Conservation (phyloP, 2,329 filamentous ascomycete genomes). For the Ophiostoma perfectum region DNA sequence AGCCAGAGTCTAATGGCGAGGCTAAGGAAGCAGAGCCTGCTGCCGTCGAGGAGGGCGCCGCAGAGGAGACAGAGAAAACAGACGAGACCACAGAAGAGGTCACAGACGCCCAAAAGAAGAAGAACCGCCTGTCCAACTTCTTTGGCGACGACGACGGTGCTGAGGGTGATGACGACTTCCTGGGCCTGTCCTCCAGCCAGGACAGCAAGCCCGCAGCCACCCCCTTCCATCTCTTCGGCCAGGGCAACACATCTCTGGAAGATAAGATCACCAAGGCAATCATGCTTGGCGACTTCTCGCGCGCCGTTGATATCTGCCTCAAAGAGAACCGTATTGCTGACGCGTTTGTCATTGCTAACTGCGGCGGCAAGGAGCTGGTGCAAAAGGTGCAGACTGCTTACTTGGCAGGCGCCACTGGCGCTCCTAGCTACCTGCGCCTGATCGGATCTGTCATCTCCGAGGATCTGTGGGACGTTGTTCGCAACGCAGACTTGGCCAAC, state of each 20-base stretch:
- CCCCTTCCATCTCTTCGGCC: conserved; percentile 83
- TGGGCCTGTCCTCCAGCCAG: conserved; percentile 81
- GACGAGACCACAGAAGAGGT: conserved; percentile 32
- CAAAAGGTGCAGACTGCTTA: conserved; percentile 93
- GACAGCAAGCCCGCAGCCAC: conserved; percentile 37
- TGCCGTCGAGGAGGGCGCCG: conserved; percentile 30
- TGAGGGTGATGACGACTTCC: conserved; percentile 74
- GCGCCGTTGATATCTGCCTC: conserved; percentile 81
- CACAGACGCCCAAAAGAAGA: conserved; percentile 43
- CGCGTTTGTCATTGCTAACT: conserved; percentile 97
- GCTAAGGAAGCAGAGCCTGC: conserved; percentile 31
- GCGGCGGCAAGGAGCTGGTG: conserved; percentile 85
- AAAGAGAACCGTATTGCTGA: conserved; percentile 88
- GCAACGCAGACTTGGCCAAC: conserved; percentile 85
- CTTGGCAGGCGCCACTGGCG: conserved; percentile 72
- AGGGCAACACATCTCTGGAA: conserved; percentile 77
- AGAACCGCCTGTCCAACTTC: conserved; percentile 67
- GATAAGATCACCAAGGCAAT: conserved; percentile 81
- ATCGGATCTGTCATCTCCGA: conserved; percentile 89
- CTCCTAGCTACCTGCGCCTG: conserved; percentile 86
- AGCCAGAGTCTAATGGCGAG: conserved; percentile 43
- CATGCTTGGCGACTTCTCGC: conserved; percentile 84
- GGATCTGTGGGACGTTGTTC: conserved; percentile 96
- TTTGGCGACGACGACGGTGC: conserved; percentile 72
- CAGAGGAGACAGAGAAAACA: conserved; percentile 29